Percentiles rank a stretch among this genome's conserved stretches.
Evolutionary conservation across 1,284 basidiomycete species (phyloP).

Genomic region (Ustilago xerochloae): DNA sequence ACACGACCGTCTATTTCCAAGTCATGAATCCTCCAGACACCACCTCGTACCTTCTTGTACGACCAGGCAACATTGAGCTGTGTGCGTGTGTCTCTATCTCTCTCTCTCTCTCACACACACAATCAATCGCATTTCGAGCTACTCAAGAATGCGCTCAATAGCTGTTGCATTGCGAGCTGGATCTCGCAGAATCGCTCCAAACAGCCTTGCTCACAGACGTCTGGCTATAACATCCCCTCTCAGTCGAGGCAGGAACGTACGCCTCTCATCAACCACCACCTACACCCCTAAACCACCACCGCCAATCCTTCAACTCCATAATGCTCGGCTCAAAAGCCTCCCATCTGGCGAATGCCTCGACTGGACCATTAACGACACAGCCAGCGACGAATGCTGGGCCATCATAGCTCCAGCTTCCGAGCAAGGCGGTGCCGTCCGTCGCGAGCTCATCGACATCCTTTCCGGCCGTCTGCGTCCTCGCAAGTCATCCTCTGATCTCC

Average conservation of each 20-base stretch:
- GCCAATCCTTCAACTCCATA: constrained; percentile 20
- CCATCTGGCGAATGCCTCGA: background rate
- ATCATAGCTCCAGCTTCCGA: constrained; percentile 57
- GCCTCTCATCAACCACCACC: constrained; percentile 7
- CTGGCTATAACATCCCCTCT: too few relatives aligned
- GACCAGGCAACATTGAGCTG: too few relatives aligned
- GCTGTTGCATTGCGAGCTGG: background rate
- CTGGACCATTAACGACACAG: constrained; percentile 54
- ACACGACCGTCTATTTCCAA: too few relatives aligned
- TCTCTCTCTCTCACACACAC: too few relatives aligned
- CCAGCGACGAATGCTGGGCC: constrained; percentile 58
- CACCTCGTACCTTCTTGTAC: background rate
- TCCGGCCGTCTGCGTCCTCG: constrained; percentile 26
- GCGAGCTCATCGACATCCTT: constrained; percentile 46
- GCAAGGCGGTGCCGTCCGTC: constrained; percentile 47
- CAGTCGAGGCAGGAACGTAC: background rate
- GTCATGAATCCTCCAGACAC: too few relatives aligned
- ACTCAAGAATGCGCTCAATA: background rate
- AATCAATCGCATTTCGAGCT: background rate
- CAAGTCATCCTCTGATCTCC: background rate
- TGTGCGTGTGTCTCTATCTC: too few relatives aligned
- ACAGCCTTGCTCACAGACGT: background rate
- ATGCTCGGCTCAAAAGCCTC: constrained; percentile 3
- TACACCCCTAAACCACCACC: background rate
- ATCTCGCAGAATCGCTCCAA: background rate